A percentile compares a stretch with the other conserved stretches of the same genome.
These are phyloP conservation scores for Arabis hirsuta DNA, from an alignment of 345 rosid species.

Conservation along the genomic window DNA sequence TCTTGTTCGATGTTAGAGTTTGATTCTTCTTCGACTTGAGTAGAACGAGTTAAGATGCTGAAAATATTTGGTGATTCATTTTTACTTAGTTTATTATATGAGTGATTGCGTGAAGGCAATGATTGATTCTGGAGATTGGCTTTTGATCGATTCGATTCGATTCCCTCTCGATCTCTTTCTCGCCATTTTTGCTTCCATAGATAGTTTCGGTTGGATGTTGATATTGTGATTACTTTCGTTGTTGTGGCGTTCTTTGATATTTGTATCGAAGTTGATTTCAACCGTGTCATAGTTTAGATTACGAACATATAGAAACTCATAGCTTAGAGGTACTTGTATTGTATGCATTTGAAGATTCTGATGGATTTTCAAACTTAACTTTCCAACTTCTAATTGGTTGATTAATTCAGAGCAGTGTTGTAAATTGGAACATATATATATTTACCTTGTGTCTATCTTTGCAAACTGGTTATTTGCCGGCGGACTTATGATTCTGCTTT, in stretches of 20 bases:
- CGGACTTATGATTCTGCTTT: slow-evolving; percentile 6
- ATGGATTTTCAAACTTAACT: neutral
- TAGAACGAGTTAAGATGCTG: slow-evolving; percentile 1
- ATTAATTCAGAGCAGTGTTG: too few relatives aligned
- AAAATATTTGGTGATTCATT: neutral
- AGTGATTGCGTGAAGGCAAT: neutral
- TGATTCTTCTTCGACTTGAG: too few relatives aligned
- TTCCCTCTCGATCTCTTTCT: slow-evolving; percentile 30
- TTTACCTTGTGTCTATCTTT: too few relatives aligned
- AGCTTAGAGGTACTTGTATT: too few relatives aligned
- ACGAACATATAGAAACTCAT: too few relatives aligned
- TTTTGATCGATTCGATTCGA: slow-evolving; percentile 24
- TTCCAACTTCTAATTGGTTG: too few relatives aligned
- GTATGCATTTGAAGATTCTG: slow-evolving; percentile 3
- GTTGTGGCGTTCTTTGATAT: too few relatives aligned
- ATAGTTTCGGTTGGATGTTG: slow-evolving; percentile 11
- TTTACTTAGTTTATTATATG: neutral
- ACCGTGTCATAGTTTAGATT: too few relatives aligned
- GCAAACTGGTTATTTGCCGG: slow-evolving; percentile 1
- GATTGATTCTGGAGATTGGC: slow-evolving; percentile 6
- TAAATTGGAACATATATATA: too few relatives aligned
- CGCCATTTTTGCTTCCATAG: slow-evolving; percentile 13
- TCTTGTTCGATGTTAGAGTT: too few relatives aligned
- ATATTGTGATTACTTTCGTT: too few relatives aligned
- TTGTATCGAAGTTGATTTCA: too few relatives aligned